phyloP scores from a whole-genome alignment of 345 rosid genomes.

The Populus deltoides region DNA sequence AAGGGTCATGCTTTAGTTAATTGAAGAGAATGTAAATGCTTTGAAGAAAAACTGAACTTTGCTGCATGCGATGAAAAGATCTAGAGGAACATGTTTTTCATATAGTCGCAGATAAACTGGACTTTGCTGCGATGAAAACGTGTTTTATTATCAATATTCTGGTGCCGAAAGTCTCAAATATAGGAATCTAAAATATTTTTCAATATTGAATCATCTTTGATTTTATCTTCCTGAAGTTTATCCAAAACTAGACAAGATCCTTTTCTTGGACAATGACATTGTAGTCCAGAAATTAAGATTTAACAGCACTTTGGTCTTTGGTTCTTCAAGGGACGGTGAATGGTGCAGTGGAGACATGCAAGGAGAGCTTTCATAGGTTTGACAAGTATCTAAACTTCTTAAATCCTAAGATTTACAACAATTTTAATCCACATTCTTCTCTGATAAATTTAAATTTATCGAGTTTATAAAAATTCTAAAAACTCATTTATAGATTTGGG shows the following conservation, averaged over 20 bases:
- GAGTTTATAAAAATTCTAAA: too few relatives aligned
- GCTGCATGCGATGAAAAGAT: constrained; percentile 49
- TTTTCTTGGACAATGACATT: constrained; percentile 80
- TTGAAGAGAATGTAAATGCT: constrained; percentile 56
- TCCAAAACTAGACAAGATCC: constrained; percentile 70
- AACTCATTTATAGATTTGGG: too few relatives aligned
- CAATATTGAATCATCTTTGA: constrained; percentile 84
- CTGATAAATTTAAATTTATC: too few relatives aligned
- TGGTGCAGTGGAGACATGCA: constrained; percentile 86
- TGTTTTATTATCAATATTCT: constrained; percentile 58
- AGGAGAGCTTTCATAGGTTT: constrained; percentile 89
- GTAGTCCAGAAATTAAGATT: constrained; percentile 84
- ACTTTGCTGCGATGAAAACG: constrained; percentile 74
- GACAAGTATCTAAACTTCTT: constrained; percentile 98
- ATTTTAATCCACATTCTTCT: constrained; percentile 72
- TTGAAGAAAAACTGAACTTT: constrained; percentile 57
- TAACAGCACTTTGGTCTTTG: constrained; percentile 68
- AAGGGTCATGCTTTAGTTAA: constrained; percentile 78
- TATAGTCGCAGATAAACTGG: constrained; percentile 81
- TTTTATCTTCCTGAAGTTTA: constrained; percentile 85
- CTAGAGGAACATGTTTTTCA: constrained; percentile 90
- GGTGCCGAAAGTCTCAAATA: constrained; percentile 76
- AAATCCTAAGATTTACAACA: constrained; percentile 68
- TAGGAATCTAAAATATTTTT: constrained; percentile 74
- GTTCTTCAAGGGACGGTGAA: constrained; percentile 76